phyloP scores from a whole-genome alignment of 331 rosid species.

The Erythrophleum ivorense region DNA sequence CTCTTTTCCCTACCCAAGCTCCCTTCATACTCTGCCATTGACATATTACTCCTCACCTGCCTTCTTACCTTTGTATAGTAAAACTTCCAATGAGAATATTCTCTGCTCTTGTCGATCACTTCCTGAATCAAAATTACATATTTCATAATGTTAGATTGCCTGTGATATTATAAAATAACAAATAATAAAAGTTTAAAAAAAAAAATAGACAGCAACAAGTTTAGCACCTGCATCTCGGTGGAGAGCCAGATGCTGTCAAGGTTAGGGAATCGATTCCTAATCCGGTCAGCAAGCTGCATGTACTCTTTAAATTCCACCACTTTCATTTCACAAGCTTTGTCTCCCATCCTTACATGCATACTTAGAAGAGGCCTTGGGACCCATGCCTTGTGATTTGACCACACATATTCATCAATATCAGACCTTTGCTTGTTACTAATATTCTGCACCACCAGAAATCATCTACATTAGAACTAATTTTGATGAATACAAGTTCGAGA shows the following conservation, averaged over 20 bases:
- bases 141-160: background rate
- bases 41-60: conserved; percentile 60
- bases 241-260: conserved; percentile 83
- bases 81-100: conserved; percentile 70
- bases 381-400: conserved; percentile 95
- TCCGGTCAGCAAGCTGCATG: conserved; percentile 75
- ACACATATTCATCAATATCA: conserved; percentile 79
- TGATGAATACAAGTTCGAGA: conserved; percentile 1
- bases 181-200: background rate
- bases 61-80: conserved; percentile 72
- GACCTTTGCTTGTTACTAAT: conserved; percentile 36
- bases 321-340: conserved; percentile 90
- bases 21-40: conserved; percentile 82
- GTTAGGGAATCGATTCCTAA: conserved; percentile 73
- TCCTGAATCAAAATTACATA: conserved; percentile 54
- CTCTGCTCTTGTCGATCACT: conserved; percentile 67
- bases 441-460: conserved; percentile 49
- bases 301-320: conserved; percentile 76
- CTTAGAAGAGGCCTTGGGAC: conserved; percentile 78
- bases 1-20: conserved; percentile 82
- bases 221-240: conserved; percentile 87
- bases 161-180: background rate
- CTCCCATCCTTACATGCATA: conserved; percentile 99
- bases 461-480: background rate
- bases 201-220: background rate